Evolutionary conservation across 768 basidiomycete species (phyloP).

Genomic region (Lentinula guzmanii): DNA sequence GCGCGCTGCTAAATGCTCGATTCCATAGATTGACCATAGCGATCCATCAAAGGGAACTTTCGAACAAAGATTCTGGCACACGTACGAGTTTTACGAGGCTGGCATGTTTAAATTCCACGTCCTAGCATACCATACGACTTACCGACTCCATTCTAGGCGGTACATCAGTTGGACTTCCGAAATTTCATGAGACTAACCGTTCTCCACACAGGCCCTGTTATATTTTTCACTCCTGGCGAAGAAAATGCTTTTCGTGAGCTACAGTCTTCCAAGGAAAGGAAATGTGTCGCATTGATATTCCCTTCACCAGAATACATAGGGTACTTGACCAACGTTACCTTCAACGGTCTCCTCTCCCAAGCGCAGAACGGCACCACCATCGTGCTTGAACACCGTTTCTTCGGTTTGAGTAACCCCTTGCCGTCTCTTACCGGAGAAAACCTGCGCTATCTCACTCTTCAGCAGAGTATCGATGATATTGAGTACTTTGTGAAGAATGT

Average conservation of each 20-base stretch:
- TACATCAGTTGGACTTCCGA: background rate
- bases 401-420: constrained; percentile 68
- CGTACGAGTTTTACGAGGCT: constrained; percentile 58
- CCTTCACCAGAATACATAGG: constrained; percentile 29
- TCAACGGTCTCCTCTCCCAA: constrained; percentile 61
- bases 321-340: constrained; percentile 61
- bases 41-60: constrained; percentile 67
- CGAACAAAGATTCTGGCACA: constrained; percentile 68
- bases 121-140: background rate
- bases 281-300: constrained; percentile 2
- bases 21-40: constrained; percentile 25
- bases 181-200: background rate
- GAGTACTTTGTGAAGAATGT: constrained; percentile 66
- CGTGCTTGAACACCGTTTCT: constrained; percentile 70
- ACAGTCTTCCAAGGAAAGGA: background rate
- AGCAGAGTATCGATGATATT: constrained; percentile 71
- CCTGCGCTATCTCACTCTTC: constrained; percentile 55
- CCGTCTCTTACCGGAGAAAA: constrained; percentile 53
- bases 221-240: constrained; percentile 66
- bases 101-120: constrained; percentile 20
- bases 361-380: constrained; percentile 59
- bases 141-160: background rate
- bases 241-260: constrained; percentile 41
- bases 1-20: background rate
- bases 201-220: constrained; percentile 48